Conservation (phyloP, 2,329 filamentous ascomycete species). For the Neurospora crassa region DNA sequence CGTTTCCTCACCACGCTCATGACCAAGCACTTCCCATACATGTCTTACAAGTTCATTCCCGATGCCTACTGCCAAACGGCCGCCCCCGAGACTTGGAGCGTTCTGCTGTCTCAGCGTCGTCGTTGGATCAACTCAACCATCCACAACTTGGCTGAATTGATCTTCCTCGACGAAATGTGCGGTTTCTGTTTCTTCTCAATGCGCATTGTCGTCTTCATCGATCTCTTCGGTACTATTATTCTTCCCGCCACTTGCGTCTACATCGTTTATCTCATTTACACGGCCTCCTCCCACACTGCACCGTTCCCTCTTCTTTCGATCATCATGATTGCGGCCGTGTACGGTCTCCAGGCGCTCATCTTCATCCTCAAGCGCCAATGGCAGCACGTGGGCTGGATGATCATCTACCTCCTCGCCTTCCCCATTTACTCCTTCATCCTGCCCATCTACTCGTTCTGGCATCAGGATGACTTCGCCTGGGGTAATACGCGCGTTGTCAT, state of each 20-base stretch:
- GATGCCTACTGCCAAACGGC: slow-evolving; percentile 91
- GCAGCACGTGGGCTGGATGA: slow-evolving; percentile 99
- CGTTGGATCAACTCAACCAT: slow-evolving; percentile 99
- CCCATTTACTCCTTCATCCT: slow-evolving; percentile 88
- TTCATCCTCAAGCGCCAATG: slow-evolving; percentile 96
- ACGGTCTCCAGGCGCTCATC: slow-evolving; percentile 90
- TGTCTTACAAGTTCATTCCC: slow-evolving; percentile 93
- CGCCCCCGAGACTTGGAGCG: slow-evolving; percentile 87
- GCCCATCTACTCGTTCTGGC: slow-evolving; percentile 98
- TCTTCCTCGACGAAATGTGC: slow-evolving; percentile 86
- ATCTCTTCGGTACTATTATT: slow-evolving; percentile 86
- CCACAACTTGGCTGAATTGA: slow-evolving; percentile 87
- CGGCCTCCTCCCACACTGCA: slow-evolving; percentile 56
- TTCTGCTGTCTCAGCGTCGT: slow-evolving; percentile 92
- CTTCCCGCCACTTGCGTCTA: slow-evolving; percentile 84
- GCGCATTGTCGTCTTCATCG: slow-evolving; percentile 92
- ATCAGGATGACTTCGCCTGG: slow-evolving; percentile 98
- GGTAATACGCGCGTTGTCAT: slow-evolving; percentile 97
- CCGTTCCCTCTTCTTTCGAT: slow-evolving; percentile 82
- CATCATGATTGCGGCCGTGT: slow-evolving; percentile 80
- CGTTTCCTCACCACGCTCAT: slow-evolving; percentile 94
- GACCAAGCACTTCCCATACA: slow-evolving; percentile 92
- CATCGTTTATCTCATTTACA: slow-evolving; percentile 79
- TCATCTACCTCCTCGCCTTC: slow-evolving; percentile 94
- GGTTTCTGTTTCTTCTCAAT: slow-evolving; percentile 99